These are phyloP conservation scores for Elsinoe ampelina DNA, from an alignment of 2,329 filamentous ascomycete genomes.

Conservation along the genomic window DNA sequence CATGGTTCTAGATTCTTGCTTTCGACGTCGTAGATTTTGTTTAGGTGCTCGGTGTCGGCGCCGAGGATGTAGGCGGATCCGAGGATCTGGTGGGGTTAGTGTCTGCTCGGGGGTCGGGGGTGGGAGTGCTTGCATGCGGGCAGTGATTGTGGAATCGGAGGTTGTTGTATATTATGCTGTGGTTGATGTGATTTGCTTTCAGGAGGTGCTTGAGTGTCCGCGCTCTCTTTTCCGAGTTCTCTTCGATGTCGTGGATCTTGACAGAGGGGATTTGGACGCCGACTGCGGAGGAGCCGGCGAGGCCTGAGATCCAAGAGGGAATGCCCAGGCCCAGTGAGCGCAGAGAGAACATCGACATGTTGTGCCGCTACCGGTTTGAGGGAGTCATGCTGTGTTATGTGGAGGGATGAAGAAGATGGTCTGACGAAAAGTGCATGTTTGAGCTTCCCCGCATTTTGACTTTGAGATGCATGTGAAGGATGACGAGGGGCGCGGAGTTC, in stretches of 20 bases:
- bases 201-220: slow-evolving; percentile 83
- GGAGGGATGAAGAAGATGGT: neutral
- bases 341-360: slow-evolving; percentile 17
- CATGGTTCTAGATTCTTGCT: slow-evolving; percentile 65
- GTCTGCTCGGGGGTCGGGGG: slow-evolving; percentile 23
- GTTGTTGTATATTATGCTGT: slow-evolving; percentile 71
- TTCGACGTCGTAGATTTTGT: slow-evolving; percentile 71
- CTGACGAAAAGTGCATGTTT: neutral
- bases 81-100: slow-evolving; percentile 46
- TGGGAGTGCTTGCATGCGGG: slow-evolving; percentile 50
- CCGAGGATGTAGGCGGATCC: slow-evolving; percentile 80
- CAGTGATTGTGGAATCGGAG: slow-evolving; percentile 73
- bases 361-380: neutral
- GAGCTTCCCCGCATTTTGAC: slow-evolving; percentile 12
- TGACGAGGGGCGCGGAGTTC: neutral
- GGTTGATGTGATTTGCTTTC: slow-evolving; percentile 83
- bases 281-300: slow-evolving; percentile 16
- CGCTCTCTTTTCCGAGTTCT: slow-evolving; percentile 64
- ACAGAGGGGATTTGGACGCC: slow-evolving; percentile 53
- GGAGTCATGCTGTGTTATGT: neutral
- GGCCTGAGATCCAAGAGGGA: slow-evolving; percentile 20
- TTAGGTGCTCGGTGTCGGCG: slow-evolving; percentile 61
- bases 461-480: neutral
- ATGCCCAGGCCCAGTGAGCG: slow-evolving; percentile 17
- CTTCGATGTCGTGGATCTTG: slow-evolving; percentile 70